Conservation (phyloP, 352 stramenopile genomes). For the Aphanomyces stellatus region DNA sequence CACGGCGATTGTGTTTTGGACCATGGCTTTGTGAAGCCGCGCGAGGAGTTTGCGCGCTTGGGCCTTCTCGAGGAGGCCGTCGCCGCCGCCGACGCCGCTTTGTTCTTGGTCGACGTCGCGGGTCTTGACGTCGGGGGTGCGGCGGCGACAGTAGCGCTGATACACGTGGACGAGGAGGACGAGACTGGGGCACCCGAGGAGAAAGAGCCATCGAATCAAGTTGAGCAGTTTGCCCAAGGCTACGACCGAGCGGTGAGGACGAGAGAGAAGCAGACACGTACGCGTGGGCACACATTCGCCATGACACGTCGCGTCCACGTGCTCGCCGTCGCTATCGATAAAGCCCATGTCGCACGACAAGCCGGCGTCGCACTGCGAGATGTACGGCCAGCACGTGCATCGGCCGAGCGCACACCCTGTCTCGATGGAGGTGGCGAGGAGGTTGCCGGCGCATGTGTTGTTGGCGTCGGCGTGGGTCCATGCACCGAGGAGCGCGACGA, state of each 20-base stretch:
- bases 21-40: not conserved
- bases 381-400: not conserved
- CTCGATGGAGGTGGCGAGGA: not conserved
- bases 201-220: not conserved
- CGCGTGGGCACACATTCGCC: not conserved
- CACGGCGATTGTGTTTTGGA: not conserved
- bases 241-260: not conserved
- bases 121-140: not conserved
- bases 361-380: not conserved
- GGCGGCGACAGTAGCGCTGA: not conserved
- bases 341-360: not conserved
- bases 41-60: not conserved
- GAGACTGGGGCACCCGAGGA: not conserved
- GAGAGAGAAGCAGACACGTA: not conserved
- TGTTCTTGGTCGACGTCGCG: not conserved
- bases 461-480: too few species aligned
- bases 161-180: not conserved
- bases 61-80: not conserved
- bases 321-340: not conserved
- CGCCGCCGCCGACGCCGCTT: not conserved
- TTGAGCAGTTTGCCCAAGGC: not conserved
- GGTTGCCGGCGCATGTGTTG: not conserved
- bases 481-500: too few species aligned
- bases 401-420: not conserved
- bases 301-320: too few species aligned